Evolutionary conservation across 345 rosid species (phyloP).

Genomic region (Lepidium aucheri): DNA sequence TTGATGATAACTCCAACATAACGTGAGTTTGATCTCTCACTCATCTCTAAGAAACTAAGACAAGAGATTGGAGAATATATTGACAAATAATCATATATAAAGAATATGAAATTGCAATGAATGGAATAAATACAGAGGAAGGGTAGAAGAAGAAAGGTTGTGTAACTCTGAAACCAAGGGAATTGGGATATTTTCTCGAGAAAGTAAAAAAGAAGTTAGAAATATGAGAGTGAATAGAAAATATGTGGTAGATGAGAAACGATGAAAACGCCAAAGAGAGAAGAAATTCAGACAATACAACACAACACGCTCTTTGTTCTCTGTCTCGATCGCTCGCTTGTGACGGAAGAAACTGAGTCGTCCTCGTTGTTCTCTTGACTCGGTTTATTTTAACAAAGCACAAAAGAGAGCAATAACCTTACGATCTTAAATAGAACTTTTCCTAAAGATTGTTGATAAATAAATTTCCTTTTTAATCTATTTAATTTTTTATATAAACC

Average conservation of each 20-base stretch:
- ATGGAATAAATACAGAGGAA: too few species aligned
- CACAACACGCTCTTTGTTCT: not conserved
- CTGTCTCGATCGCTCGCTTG: conserved; percentile 11
- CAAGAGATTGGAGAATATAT: conserved; percentile 7
- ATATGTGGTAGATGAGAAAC: conserved; percentile 27
- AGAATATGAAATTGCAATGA: not conserved
- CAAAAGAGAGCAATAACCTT: too few species aligned
- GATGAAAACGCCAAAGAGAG: conserved; percentile 17
- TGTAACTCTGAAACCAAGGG: conserved; percentile 3
- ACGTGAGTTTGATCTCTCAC: conserved; percentile 41
- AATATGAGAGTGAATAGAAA: not conserved
- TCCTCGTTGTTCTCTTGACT: conserved; percentile 32
- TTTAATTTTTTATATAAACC: too few species aligned
- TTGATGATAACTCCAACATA: conserved; percentile 25
- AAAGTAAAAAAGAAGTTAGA: not conserved
- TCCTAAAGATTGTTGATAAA: too few species aligned
- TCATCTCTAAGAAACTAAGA: conserved; percentile 34
- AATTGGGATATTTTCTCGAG: not conserved
- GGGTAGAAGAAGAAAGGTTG: conserved; percentile 9
- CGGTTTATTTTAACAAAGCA: too few species aligned
- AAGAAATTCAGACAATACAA: not conserved
- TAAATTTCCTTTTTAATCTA: too few species aligned
- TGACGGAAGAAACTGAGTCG: conserved; percentile 27
- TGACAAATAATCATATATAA: conserved; percentile 22
- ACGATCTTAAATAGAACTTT: too few species aligned